phyloP scores from a whole-genome alignment of 495 filamentous ascomycete genomes.

The Lasiosphaeria miniovina region DNA sequence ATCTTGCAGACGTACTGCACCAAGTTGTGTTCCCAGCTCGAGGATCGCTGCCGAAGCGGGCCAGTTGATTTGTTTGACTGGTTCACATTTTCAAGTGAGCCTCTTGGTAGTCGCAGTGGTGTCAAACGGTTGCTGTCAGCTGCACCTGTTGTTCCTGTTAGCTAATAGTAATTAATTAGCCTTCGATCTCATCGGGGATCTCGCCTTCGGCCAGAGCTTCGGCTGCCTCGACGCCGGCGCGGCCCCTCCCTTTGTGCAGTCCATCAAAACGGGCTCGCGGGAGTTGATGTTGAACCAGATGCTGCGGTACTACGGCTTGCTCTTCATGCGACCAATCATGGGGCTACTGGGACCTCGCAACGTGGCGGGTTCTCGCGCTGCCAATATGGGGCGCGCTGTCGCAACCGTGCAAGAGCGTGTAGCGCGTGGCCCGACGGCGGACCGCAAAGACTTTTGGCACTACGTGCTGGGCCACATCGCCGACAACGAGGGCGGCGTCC shows the following conservation, averaged over 20 bases:
- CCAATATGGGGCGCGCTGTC: not conserved
- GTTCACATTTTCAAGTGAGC: not conserved
- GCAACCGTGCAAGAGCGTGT: not conserved
- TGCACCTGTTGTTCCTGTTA: too few species aligned
- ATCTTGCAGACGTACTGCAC: not conserved
- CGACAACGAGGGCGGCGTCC: slow-evolving; percentile 1
- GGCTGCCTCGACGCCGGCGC: slow-evolving; percentile 36
- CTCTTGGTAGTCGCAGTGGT: not conserved
- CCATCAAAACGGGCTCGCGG: not conserved
- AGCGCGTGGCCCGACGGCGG: not conserved
- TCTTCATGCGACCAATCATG: not conserved
- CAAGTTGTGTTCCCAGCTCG: not conserved
- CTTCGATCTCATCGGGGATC: slow-evolving; percentile 52
- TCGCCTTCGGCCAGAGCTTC: slow-evolving; percentile 53
- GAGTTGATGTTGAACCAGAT: slow-evolving; percentile 3
- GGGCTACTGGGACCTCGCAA: not conserved
- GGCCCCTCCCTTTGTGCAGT: not conserved
- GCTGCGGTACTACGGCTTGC: slow-evolving; percentile 1
- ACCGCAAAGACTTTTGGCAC: slow-evolving; percentile 13
- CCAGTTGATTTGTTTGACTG: not conserved
- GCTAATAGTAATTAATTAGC: not conserved
- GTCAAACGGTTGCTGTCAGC: too few species aligned
- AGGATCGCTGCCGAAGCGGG: not conserved
- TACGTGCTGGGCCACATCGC: slow-evolving; percentile 12
- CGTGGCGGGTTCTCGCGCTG: not conserved